A percentile compares a stretch with the other conserved stretches of the same genome.
These are phyloP conservation scores for Cutaneotrichosporon sp. DNA, from an alignment of 1,284 basidiomycete species.

Conservation along the genomic window DNA sequence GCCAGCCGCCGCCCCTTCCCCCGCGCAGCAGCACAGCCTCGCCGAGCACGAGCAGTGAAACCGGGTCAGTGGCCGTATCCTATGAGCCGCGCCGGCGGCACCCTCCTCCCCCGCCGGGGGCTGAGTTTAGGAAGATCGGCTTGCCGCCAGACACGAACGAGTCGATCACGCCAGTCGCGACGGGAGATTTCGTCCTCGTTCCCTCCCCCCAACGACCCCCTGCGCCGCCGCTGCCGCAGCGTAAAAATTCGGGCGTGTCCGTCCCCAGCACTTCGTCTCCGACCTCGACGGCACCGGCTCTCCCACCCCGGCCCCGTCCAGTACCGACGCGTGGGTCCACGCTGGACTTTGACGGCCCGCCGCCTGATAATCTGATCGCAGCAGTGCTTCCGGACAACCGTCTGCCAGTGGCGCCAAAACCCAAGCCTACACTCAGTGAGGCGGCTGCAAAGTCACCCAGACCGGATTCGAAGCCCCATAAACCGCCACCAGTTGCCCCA, in stretches of 20 bases:
- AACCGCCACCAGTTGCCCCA: too few relatives aligned
- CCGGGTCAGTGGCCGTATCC: background rate
- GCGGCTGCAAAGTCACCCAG: too few relatives aligned
- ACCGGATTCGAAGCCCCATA: too few relatives aligned
- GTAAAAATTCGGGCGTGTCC: background rate
- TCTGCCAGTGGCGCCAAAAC: background rate
- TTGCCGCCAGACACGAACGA: constrained; percentile 6
- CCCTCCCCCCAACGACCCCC: constrained; percentile 15
- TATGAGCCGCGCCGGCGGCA: constrained; percentile 13
- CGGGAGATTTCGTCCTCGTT: constrained; percentile 41
- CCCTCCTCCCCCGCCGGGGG: constrained; percentile 11
- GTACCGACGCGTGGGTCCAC: background rate
- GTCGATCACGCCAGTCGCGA: constrained; percentile 32
- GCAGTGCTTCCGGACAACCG: constrained; percentile 10
- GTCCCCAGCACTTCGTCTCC: background rate
- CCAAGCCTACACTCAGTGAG: background rate
- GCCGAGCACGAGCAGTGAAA: background rate
- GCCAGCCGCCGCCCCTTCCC: constrained; percentile 17
- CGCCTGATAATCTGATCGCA: constrained; percentile 4
- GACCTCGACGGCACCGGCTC: background rate
- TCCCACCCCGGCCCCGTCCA: background rate
- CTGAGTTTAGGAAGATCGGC: constrained; percentile 15
- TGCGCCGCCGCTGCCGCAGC: constrained; percentile 4
- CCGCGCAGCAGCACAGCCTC: constrained; percentile 12
- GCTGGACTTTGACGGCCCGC: constrained; percentile 13